phyloP scores from a whole-genome alignment of 2,329 filamentous ascomycete genomes.

The Clarireedia homoeocarpa region DNA sequence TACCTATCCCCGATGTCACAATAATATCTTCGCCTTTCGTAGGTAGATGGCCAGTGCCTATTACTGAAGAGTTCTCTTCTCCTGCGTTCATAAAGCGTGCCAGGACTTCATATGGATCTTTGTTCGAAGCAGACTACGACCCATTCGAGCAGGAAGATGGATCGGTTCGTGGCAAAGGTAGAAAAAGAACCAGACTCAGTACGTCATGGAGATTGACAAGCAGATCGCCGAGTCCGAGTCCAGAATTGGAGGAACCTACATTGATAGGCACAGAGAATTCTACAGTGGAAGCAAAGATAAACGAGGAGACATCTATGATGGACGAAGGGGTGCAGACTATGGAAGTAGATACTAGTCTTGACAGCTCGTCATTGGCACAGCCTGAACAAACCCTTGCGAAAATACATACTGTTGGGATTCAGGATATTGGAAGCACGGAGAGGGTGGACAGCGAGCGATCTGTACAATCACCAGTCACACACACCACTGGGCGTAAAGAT shows the following conservation, averaged over 20 bases:
- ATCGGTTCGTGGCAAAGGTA: conserved; percentile 49
- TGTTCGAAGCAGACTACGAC: conserved; percentile 57
- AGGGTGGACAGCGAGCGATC: too few relatives aligned
- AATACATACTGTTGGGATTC: not conserved
- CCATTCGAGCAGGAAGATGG: conserved; percentile 62
- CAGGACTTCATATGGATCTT: conserved; percentile 59
- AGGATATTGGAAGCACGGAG: not conserved
- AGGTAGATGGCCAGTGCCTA: conserved; percentile 30
- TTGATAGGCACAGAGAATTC: conserved; percentile 9
- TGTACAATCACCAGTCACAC: not conserved
- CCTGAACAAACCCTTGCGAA: not conserved
- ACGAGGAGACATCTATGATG: conserved; percentile 24
- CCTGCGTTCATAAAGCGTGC: conserved; percentile 73
- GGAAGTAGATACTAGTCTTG: conserved; percentile 26
- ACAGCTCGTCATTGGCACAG: conserved; percentile 9
- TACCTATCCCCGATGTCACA: conserved; percentile 18
- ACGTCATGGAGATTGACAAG: conserved; percentile 68
- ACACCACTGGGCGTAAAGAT: not conserved
- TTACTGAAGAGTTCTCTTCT: conserved; percentile 55
- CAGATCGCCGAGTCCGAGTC: conserved; percentile 58
- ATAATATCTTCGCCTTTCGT: conserved; percentile 12
- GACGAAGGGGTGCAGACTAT: conserved; percentile 36
- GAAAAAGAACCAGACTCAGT: conserved; percentile 62
- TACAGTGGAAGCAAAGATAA: too few relatives aligned
- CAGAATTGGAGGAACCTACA: conserved; percentile 26